Evolutionary conservation across 768 basidiomycete genomes (phyloP), one percentile per base, ranked within the genome.

Genomic region (Leccinum barrowsii): DNA sequence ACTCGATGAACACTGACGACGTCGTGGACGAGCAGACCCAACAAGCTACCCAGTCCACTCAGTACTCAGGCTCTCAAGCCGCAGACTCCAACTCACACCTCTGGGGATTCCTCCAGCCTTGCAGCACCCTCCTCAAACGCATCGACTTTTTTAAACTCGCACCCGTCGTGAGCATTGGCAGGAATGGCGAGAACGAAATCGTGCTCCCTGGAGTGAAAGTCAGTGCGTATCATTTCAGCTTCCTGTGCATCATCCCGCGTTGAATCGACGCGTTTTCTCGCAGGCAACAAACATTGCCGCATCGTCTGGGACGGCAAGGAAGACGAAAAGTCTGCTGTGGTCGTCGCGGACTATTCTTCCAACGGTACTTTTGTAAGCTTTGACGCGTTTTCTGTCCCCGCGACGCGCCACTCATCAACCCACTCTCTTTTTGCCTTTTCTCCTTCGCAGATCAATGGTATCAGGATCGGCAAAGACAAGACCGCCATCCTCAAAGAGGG

Each of bases 61-160:
- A 79, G 54, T 54, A 64, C 24, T 66, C 75, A 0, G 58, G 65
- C 17, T 76, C 76, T 19, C 72, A 74, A 53, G 7, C 50, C 24
- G 57, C 55, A 7, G 67, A 65, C 19, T 48, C 55, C 54, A 70
- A 73, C 30, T 19, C 57, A 6, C 72, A 80, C 52, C 81, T 90
- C 56, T 91, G 87, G 87, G 89, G 87, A 12, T 87, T 79, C 63
- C 80, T 91, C 52, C 81, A 85, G 48, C 88, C 89, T 5, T 87
- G 85, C 65, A 83, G 77, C 63, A 62, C 75, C 24, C 60, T 70
- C 3, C 72, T 87, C 7, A 73, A 72, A 21, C 81, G 86, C 34
- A 78, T 90, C 53, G 85, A 89, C 62, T 82, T 90, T 59, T 82
- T 77, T 75, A 86, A 81, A 64, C 63, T 79, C 42, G 73, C 77